phyloP scores from a whole-genome alignment of 1,284 basidiomycete genomes.

The Ustilago esculenta region DNA sequence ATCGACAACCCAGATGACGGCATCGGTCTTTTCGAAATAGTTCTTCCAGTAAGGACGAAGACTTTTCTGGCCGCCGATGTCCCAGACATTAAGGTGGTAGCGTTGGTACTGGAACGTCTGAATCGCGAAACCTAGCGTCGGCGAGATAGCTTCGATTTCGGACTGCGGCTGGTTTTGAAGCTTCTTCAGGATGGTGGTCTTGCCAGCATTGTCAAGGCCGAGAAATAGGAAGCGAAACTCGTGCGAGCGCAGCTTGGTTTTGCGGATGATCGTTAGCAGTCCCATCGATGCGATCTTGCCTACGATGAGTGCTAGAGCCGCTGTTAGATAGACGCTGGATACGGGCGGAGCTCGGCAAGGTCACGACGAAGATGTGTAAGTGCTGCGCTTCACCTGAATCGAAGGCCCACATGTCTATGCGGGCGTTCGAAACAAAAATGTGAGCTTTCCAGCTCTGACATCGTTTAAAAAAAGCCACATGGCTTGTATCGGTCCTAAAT shows the following conservation, averaged over 20 bases:
- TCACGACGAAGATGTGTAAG: too few species aligned
- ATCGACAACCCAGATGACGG: slow-evolving; percentile 98
- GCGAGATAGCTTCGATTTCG: slow-evolving; percentile 75
- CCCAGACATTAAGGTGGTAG: slow-evolving; percentile 75
- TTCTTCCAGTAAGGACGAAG: slow-evolving; percentile 98
- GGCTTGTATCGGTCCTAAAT: too few species aligned
- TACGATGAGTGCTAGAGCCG: too few species aligned
- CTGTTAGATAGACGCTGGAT: too few species aligned
- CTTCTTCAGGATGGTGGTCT: slow-evolving; percentile 96
- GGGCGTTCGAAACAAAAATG: too few species aligned
- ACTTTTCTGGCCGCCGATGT: slow-evolving; percentile 95
- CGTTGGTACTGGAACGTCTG: slow-evolving; percentile 90
- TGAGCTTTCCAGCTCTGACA: too few species aligned
- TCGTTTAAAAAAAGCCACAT: too few species aligned
- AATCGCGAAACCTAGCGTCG: slow-evolving; percentile 98
- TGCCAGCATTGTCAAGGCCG: slow-evolving; percentile 99
- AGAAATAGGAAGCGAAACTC: slow-evolving; percentile 97
- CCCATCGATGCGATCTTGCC: slow-evolving; percentile 70
- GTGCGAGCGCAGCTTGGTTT: slow-evolving; percentile 75
- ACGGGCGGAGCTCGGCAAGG: too few species aligned
- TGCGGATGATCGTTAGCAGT: slow-evolving; percentile 94
- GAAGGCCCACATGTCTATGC: too few species aligned
- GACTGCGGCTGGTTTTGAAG: slow-evolving; percentile 84
- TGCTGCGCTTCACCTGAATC: too few species aligned
- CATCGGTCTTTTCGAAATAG: slow-evolving; percentile 99